Percentiles rank a stretch among this genome's conserved stretches.
phyloP scores from a whole-genome alignment of 2,329 filamentous ascomycete genomes.

The Fusarium newnesense region DNA sequence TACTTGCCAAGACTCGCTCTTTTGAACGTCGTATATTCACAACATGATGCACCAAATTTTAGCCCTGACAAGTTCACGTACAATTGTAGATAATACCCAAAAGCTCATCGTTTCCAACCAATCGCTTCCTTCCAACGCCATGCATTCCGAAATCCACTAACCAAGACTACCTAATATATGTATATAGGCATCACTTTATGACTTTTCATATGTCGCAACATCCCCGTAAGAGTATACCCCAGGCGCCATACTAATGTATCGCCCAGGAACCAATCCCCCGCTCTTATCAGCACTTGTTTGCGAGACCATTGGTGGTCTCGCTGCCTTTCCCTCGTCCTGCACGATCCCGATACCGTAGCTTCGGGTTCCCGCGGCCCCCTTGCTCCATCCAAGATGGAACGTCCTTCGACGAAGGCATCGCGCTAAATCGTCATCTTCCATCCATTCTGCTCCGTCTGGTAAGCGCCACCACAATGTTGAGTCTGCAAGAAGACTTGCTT shows the following conservation, averaged over 20 bases:
- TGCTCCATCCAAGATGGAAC: slow-evolving; percentile 42
- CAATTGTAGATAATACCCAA: not conserved
- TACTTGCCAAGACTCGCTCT: not conserved
- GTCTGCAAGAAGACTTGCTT: slow-evolving; percentile 45
- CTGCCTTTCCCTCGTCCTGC: slow-evolving; percentile 41
- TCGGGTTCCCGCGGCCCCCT: slow-evolving; percentile 24
- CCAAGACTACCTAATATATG: not conserved
- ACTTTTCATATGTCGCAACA: slow-evolving; percentile 35
- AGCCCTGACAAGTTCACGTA: not conserved
- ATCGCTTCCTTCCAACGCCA: slow-evolving; percentile 32
- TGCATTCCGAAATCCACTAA: slow-evolving; percentile 17
- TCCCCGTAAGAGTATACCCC: slow-evolving; percentile 43
- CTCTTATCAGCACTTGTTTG: slow-evolving; percentile 20
- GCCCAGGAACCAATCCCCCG: slow-evolving; percentile 17
- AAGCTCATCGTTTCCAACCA: not conserved
- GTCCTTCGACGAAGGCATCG: slow-evolving; percentile 42
- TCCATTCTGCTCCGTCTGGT: slow-evolving; percentile 43
- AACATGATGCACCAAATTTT: not conserved
- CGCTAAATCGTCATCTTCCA: slow-evolving; percentile 41
- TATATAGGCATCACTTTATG: not conserved
- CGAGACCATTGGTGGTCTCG: slow-evolving; percentile 8
- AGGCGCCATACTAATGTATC: slow-evolving; percentile 43
- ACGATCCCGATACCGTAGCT: slow-evolving; percentile 44
- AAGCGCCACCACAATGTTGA: slow-evolving; percentile 44
- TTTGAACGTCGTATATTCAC: not conserved